Evolutionary conservation across 108 stramenopile genomes (phyloP).

Genomic region (Pelagomonas calceolata): DNA sequence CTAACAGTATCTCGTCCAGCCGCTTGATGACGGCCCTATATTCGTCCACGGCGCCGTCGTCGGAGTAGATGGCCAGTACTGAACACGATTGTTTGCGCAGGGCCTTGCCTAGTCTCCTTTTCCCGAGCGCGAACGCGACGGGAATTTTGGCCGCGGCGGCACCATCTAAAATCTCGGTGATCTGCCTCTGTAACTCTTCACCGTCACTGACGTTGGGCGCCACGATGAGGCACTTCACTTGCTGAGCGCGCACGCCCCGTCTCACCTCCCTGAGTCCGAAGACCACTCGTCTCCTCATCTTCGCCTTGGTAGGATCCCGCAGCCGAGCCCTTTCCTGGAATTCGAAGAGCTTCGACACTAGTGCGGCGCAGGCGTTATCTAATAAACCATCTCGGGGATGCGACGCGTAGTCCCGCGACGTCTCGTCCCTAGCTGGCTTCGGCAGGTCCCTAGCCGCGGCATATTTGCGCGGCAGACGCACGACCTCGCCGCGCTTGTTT

Average conservation of each 20-base stretch:
- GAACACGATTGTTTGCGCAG: constrained; percentile 72
- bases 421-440: too few relatives aligned
- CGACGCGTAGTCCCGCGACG: constrained; percentile 7
- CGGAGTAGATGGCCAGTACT: constrained; percentile 75
- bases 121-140: constrained; percentile 70
- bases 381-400: too few relatives aligned
- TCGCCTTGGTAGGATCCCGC: constrained; percentile 19
- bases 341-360: constrained; percentile 17
- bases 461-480: too few relatives aligned
- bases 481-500: too few relatives aligned
- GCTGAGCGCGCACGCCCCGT: constrained; percentile 67
- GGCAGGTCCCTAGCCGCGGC: too few relatives aligned
- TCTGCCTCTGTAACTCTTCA: constrained; percentile 64
- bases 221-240: constrained; percentile 74
- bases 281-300: constrained; percentile 46
- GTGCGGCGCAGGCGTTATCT: constrained; percentile 8
- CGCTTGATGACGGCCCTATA: constrained; percentile 12
- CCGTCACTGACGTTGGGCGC: constrained; percentile 83
- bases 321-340: constrained; percentile 23
- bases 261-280: constrained; percentile 81
- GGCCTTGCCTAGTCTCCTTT: constrained; percentile 68
- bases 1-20: constrained; percentile 47
- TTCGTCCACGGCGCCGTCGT: constrained; percentile 78
- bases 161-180: constrained; percentile 65
- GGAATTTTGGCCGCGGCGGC: constrained; percentile 57